phyloP scores from a whole-genome alignment of 768 basidiomycete genomes.

The Krasilnikovozyma curviuscula region DNA sequence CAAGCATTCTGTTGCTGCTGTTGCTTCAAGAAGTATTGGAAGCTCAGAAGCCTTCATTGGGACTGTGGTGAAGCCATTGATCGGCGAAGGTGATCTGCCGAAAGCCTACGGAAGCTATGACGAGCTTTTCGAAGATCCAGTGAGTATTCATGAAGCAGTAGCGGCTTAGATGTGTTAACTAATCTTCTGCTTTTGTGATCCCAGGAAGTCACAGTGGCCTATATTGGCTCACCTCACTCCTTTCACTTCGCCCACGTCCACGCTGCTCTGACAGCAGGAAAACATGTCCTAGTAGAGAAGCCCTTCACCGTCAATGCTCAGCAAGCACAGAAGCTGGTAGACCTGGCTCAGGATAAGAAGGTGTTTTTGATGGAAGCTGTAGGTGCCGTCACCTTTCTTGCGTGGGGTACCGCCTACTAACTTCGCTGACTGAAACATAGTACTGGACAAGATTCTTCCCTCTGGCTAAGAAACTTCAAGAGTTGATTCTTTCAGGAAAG shows the following conservation, averaged over 20 bases:
- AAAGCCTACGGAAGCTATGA: not conserved
- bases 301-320: constrained; percentile 15
- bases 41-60: too few species aligned
- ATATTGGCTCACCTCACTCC: constrained; percentile 2
- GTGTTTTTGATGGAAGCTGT: not conserved
- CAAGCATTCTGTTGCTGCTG: too few species aligned
- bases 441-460: constrained; percentile 19
- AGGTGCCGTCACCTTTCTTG: not conserved
- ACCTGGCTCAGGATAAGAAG: constrained; percentile 6
- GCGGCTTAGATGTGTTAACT: not conserved
- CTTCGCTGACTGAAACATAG: not conserved
- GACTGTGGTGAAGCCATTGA: too few species aligned
- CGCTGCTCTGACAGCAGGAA: not conserved
- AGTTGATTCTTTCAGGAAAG: constrained; percentile 8
- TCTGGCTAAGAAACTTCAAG: constrained; percentile 2
- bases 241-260: not conserved
- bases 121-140: not conserved
- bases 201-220: not conserved
- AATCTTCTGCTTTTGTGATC: too few species aligned
- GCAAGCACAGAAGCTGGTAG: constrained; percentile 11
- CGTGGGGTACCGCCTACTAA: not conserved
- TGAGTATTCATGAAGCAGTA: not conserved
- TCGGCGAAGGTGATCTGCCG: too few species aligned
- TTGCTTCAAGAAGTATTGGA: too few species aligned
- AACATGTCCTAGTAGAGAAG: constrained; percentile 3